These are phyloP conservation scores for Dipodascus geniculatus DNA, from an alignment of 805 yeast species.

Conservation along the genomic window DNA sequence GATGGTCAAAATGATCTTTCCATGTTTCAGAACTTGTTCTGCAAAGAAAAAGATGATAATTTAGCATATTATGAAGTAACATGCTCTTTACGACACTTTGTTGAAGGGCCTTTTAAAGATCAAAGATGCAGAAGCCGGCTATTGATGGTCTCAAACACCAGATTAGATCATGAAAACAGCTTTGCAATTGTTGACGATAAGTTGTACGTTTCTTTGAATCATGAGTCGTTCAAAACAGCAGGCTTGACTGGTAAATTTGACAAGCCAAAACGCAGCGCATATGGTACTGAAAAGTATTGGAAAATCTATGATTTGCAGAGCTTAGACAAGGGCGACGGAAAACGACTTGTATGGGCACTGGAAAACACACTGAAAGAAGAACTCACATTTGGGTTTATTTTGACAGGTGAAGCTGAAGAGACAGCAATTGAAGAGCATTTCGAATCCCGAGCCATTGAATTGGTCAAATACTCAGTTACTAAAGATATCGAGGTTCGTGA, in stretches of 20 bases:
- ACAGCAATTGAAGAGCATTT: background rate
- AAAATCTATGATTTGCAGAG: background rate
- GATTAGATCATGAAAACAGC: conserved; percentile 23
- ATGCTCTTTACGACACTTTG: background rate
- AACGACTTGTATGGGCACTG: conserved; percentile 16
- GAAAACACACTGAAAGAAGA: conserved; percentile 9
- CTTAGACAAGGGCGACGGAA: conserved; percentile 7
- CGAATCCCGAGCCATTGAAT: background rate
- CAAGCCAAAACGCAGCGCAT: conserved; percentile 8
- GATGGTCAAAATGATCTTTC: background rate
- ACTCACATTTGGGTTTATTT: conserved; percentile 2
- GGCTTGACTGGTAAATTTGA: conserved; percentile 27
- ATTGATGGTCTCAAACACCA: background rate
- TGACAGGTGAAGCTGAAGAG: background rate
- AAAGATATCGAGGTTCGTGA: background rate
- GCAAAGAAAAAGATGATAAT: background rate
- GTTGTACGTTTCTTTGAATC: conserved; percentile 23
- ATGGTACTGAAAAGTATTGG: conserved; percentile 6
- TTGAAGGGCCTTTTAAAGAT: background rate
- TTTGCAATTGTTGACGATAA: conserved; percentile 21
- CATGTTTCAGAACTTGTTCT: background rate
- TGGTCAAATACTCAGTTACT: background rate
- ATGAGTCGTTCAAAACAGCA: conserved; percentile 22
- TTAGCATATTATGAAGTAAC: background rate
- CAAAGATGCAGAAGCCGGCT: conserved; percentile 10